Base-by-base conservation (phyloP, 208 protist species). In the Angomonas deanei region DNA sequence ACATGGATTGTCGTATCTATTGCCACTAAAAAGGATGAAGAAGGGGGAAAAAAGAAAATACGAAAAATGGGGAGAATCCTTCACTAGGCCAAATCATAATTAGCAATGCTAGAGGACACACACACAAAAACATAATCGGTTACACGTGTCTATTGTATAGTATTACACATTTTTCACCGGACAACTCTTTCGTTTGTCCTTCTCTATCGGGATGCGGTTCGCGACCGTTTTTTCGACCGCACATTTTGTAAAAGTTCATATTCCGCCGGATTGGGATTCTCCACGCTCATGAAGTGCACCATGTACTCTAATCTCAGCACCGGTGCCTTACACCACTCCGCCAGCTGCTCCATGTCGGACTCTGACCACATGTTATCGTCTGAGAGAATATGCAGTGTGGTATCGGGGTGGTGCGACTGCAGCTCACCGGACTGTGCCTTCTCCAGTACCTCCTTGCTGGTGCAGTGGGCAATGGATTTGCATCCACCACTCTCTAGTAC, bases 291-390 rank as follows among this genome's bases (percentile, higher is more conserved):
- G 53, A 58, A 85, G 42, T 89, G 76, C 6, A 85, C 75, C 33
- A 92, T 27, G 57, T 88, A 92, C 24, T 92, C 81, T 23, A 91
- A 47, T 15, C 70, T 72, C 10, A 84, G 52, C 17, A 91, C 76
- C 27, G 42, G 63, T 28, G 24, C 24, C 23, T 19, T 17, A 5
- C 57, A 34, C n/a, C 42, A n/a, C 33, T 52, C 31, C 13, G 68
- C 46, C 13, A 84, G 60, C 17, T 64, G 32, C 31, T 80, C 72
- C 42, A 91, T 50, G 61, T 84, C 73, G 27, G 23, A 33, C 46
- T 62, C 26, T 1, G 52, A 68, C 74, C 83, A 91, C 23, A 83
- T 52, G 23, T 64, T 50, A 24, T 88, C 81, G 60, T 88, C 84
- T 6, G 84, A 70, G 15, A 91, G 60, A 31, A 91, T 65, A 17